Evolutionary conservation across 805 yeast genomes (phyloP).

Genomic region (Starmera dryadoides): DNA sequence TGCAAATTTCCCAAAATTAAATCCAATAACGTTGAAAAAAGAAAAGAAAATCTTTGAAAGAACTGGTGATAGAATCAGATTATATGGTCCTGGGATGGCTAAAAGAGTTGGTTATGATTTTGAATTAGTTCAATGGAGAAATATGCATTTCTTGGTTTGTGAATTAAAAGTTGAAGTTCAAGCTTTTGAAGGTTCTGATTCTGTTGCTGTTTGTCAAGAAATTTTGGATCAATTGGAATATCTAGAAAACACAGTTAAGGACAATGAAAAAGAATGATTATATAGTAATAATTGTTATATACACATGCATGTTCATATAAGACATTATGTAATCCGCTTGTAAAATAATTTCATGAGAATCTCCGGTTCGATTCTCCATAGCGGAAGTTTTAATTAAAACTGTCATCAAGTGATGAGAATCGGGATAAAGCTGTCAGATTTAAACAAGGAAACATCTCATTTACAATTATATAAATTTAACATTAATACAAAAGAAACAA

Average conservation of each 20-base stretch:
- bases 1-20: conserved; percentile 60
- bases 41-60: conserved; percentile 33
- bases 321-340: no score
- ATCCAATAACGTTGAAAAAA: conserved; percentile 48
- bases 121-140: conserved; percentile 52
- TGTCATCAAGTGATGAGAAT: no score
- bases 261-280: conserved; percentile 27
- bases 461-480: no score
- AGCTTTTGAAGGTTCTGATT: conserved; percentile 33
- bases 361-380: no score
- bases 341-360: no score
- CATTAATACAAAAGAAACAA: background rate
- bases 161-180: conserved; percentile 38
- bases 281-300: no score
- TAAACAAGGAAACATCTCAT: no score
- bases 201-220: conserved; percentile 41
- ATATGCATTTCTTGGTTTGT: conserved; percentile 49
- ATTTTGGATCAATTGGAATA: conserved; percentile 37
- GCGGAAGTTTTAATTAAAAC: no score
- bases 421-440: no score
- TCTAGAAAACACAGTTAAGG: conserved; percentile 29
- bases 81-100: conserved; percentile 52
- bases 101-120: conserved; percentile 47
- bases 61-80: conserved; percentile 41
- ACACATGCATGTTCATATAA: no score